Evolutionary conservation across 2,329 filamentous ascomycete genomes (phyloP), one percentile per base, ranked within the genome.

Genomic region (Monilinia vaccinii-corymbosi): DNA sequence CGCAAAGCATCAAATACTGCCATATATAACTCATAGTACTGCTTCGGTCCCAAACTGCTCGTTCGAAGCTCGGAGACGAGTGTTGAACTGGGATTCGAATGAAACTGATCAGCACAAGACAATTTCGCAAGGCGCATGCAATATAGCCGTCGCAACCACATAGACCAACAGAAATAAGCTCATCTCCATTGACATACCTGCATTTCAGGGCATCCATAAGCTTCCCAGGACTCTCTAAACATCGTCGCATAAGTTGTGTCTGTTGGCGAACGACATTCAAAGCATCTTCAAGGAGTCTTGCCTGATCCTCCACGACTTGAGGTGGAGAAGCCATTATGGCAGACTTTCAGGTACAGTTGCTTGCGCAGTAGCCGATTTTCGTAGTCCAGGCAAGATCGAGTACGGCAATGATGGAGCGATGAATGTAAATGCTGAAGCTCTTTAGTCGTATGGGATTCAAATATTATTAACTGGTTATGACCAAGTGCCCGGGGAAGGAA

Each of bases 1-100:
- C 94, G 91, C 73, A 99, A 78, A 65, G 95, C 93, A 79, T 99
- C 94, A 76, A 99, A 99, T 64, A 99, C 91, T 66, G 94, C 85
- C 94, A 99, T 99, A 78, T 99, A 99, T 61, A 99, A 84, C 79
- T 99, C 95, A 75, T 99, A 99, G 79, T 99, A 99, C 76, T 99
- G 94, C 76, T 99, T 99, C 38, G 94, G 94, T n/a, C 94, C 91
- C 56, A 99, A 83, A 70, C 90, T 97, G 74, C 92, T 96, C 5
- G 94, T 99, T 69, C 94, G 91, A 70, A 99, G 84, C 75, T 99
- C 94, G n/a, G 94, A 97, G 63, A 99, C 93, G 65, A 99, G 84
- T 23, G 94, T 99, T 46, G 94, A 99, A 77, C 94, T 97, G 14
- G 6, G 56, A 31, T 72, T 64, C 65, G 34, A 38, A 38, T 62